phyloP scores from a whole-genome alignment of 441 rosid genomes.

The Euphorbia schlechtendalii region DNA sequence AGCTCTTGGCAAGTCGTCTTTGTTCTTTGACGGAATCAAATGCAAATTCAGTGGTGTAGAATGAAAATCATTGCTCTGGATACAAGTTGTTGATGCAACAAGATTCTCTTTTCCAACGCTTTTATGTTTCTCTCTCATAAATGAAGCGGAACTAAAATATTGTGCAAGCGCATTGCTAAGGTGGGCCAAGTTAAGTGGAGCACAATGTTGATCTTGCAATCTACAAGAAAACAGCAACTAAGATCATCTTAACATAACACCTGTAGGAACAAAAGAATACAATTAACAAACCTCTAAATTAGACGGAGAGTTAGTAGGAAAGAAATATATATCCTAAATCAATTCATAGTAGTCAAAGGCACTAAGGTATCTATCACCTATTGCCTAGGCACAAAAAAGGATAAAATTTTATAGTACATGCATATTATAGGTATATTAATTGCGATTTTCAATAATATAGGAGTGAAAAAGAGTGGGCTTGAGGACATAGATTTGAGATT shows the following conservation, averaged over 20 bases:
- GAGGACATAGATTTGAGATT: too few species aligned
- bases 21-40: constrained; percentile 45
- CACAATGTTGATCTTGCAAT: constrained; percentile 49
- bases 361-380: too few species aligned
- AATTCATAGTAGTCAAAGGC: too few species aligned
- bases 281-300: neutral
- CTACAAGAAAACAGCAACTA: constrained; percentile 25
- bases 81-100: constrained; percentile 6
- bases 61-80: constrained; percentile 23
- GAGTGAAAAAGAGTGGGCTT: too few species aligned
- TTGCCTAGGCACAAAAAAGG: too few species aligned
- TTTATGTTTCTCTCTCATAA: constrained; percentile 30
- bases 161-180: constrained; percentile 41
- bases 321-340: neutral
- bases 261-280: neutral
- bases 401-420: too few species aligned
- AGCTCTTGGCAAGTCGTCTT: constrained; percentile 40
- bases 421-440: too few species aligned
- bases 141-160: constrained; percentile 49
- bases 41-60: constrained; percentile 29
- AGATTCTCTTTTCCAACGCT: constrained; percentile 22
- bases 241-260: neutral
- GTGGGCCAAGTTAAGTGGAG: constrained; percentile 29
- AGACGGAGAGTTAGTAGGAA: neutral
- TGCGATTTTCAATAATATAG: too few species aligned